These are phyloP conservation scores for Berkeleyomyces basicola DNA, from an alignment of 2,329 filamentous ascomycete species.

Conservation along the genomic window DNA sequence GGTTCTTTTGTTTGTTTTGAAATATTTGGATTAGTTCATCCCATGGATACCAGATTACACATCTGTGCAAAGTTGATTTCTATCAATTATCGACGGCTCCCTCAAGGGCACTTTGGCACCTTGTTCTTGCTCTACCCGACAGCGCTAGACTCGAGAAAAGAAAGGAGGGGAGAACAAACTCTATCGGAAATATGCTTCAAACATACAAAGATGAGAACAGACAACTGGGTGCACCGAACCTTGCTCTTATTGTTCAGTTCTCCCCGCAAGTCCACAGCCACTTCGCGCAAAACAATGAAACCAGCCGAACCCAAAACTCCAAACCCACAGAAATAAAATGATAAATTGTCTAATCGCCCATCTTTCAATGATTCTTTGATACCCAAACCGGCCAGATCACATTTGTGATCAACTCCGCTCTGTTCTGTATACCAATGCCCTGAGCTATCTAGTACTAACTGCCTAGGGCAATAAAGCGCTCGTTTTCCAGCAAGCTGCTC, in stretches of 20 bases:
- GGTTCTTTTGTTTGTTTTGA: too few species aligned
- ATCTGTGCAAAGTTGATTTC: too few species aligned
- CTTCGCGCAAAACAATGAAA: background rate
- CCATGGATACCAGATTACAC: too few species aligned
- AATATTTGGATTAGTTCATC: too few species aligned
- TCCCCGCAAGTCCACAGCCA: background rate
- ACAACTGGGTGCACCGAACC: background rate
- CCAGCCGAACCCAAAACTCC: background rate
- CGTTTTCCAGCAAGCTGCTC: slow-evolving; percentile 37
- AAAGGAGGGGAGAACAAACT: background rate
- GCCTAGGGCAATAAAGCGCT: slow-evolving; percentile 22
- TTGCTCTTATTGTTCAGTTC: background rate
- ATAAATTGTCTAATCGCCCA: background rate
- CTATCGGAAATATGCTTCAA: background rate
- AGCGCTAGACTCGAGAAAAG: background rate
- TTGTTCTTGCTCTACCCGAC: too few species aligned
- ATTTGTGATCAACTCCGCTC: too few species aligned
- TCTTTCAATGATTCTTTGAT: background rate
- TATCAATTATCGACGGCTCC: too few species aligned
- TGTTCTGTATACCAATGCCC: background rate
- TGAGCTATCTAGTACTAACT: slow-evolving; percentile 4
- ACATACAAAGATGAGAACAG: background rate
- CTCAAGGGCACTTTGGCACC: too few species aligned
- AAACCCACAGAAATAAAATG: background rate
- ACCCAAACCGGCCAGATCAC: background rate